These are phyloP conservation scores for Homolaphlyctis polyrhiza DNA, from an alignment of 371 early-diverging fungal species.

Conservation along the genomic window DNA sequence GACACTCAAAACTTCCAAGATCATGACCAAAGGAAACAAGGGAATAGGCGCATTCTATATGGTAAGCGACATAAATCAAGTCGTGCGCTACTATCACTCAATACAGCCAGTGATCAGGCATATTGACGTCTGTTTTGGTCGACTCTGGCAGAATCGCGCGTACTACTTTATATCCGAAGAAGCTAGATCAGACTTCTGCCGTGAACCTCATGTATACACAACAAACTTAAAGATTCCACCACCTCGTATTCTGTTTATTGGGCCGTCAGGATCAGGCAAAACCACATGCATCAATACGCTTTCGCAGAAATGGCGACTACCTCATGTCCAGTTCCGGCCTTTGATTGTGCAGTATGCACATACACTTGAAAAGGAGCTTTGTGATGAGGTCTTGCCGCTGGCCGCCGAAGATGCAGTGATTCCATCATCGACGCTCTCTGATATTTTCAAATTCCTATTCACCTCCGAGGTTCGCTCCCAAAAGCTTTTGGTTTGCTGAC, in stretches of 20 bases:
- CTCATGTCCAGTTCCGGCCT: slow-evolving; percentile 14
- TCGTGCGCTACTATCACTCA: too few relatives aligned
- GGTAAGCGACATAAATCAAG: slow-evolving; percentile 15
- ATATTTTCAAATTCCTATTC: neutral
- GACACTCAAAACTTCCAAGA: slow-evolving; percentile 22
- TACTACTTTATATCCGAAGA: slow-evolving; percentile 35
- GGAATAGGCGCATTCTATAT: slow-evolving; percentile 27
- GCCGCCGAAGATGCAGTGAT: neutral
- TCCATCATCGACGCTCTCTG: neutral
- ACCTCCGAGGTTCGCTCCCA: neutral
- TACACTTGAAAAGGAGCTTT: slow-evolving; percentile 4
- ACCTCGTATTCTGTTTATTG: slow-evolving; percentile 36
- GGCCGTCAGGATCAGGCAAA: slow-evolving; percentile 27
- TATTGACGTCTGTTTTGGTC: neutral
- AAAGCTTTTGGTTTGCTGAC: too few relatives aligned
- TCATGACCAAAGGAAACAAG: slow-evolving; percentile 28
- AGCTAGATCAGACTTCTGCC: slow-evolving; percentile 27
- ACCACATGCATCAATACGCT: slow-evolving; percentile 17
- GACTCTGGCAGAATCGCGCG: slow-evolving; percentile 14
- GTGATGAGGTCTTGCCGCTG: neutral
- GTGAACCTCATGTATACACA: slow-evolving; percentile 37
- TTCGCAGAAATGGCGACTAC: slow-evolving; percentile 12
- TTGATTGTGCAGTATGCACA: slow-evolving; percentile 14
- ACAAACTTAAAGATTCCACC: slow-evolving; percentile 29
- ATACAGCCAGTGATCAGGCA: neutral